Evolutionary conservation across 805 yeast species (phyloP).

Genomic region (Yarrowia phangngaensis): DNA sequence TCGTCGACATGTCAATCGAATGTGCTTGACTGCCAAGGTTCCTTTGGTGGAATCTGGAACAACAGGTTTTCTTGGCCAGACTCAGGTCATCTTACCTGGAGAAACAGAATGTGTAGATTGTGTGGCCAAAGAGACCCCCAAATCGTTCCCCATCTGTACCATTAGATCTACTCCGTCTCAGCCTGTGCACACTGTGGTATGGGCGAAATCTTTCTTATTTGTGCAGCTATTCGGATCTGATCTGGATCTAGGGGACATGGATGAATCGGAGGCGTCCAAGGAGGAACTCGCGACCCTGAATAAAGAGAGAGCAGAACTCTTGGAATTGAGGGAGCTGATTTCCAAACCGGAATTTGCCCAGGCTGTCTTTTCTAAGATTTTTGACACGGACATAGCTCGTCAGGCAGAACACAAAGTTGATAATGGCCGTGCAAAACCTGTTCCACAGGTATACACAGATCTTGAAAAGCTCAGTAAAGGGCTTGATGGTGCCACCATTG

Average conservation of each 20-base stretch:
- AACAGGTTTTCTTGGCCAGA: constrained; percentile 91
- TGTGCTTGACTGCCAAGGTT: constrained; percentile 66
- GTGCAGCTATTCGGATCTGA: constrained; percentile 59
- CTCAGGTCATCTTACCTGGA: constrained; percentile 83
- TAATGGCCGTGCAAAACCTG: constrained; percentile 57
- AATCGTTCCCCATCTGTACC: constrained; percentile 92
- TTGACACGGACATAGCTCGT: constrained; percentile 71
- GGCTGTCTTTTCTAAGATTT: constrained; percentile 47
- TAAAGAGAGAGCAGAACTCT: constrained; percentile 41
- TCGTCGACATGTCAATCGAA: constrained; percentile 78
- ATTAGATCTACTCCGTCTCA: constrained; percentile 95
- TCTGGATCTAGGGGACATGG: constrained; percentile 59
- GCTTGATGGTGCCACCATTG: constrained; percentile 17
- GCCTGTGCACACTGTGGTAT: constrained; percentile 92
- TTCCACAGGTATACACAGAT: constrained; percentile 48
- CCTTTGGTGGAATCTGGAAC: constrained; percentile 94
- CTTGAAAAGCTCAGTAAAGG: constrained; percentile 31
- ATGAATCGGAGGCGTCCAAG: constrained; percentile 56
- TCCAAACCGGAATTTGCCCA: constrained; percentile 40
- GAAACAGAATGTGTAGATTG: constrained; percentile 92
- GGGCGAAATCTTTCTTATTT: constrained; percentile 93
- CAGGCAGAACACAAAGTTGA: constrained; percentile 48
- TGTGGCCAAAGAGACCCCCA: constrained; percentile 79
- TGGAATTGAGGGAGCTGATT: constrained; percentile 35
- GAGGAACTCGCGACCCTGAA: constrained; percentile 40